Evolutionary conservation across 148 eudicot genomes (phyloP).

Genomic region (Vaccinium darrowii): DNA sequence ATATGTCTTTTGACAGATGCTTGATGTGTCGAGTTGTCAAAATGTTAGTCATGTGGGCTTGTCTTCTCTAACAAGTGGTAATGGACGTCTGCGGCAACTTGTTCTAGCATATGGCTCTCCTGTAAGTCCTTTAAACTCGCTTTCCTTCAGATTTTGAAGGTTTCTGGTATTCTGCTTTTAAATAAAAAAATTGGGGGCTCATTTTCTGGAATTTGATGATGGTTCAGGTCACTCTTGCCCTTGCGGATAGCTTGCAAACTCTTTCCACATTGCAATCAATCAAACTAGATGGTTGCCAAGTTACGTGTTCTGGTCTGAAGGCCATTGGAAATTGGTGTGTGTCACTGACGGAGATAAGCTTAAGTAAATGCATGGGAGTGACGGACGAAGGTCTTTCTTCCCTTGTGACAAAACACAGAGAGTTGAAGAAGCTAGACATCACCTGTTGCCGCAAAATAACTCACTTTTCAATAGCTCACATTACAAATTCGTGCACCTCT

Average conservation of each 20-base stretch:
- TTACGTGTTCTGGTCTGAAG: slow-evolving; percentile 72
- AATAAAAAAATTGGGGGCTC: background rate
- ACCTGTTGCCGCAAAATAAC: slow-evolving; percentile 88
- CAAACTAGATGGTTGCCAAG: slow-evolving; percentile 76
- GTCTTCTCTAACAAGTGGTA: slow-evolving; percentile 58
- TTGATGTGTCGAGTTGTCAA: slow-evolving; percentile 81
- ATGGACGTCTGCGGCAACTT: slow-evolving; percentile 60
- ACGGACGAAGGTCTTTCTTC: slow-evolving; percentile 82
- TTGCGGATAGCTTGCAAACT: slow-evolving; percentile 71
- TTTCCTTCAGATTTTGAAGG: background rate
- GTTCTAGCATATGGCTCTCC: slow-evolving; percentile 70
- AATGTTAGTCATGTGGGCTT: slow-evolving; percentile 70
- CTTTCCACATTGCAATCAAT: slow-evolving; percentile 72
- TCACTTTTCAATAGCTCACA: slow-evolving; percentile 51
- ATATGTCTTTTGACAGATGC: slow-evolving; percentile 42
- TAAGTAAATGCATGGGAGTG: slow-evolving; percentile 82
- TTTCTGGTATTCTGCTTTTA: background rate
- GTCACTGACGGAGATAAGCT: slow-evolving; percentile 76
- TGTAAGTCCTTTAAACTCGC: slow-evolving; percentile 35
- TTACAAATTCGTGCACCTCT: slow-evolving; percentile 67
- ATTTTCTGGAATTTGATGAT: slow-evolving; percentile 12
- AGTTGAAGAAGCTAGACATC: slow-evolving; percentile 73
- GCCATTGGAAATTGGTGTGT: slow-evolving; percentile 69
- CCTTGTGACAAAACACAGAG: slow-evolving; percentile 64
- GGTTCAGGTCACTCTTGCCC: slow-evolving; percentile 75